These are phyloP conservation scores for Phytophthora boehmeriae DNA, from an alignment of 352 stramenopile species.

Conservation along the genomic window DNA sequence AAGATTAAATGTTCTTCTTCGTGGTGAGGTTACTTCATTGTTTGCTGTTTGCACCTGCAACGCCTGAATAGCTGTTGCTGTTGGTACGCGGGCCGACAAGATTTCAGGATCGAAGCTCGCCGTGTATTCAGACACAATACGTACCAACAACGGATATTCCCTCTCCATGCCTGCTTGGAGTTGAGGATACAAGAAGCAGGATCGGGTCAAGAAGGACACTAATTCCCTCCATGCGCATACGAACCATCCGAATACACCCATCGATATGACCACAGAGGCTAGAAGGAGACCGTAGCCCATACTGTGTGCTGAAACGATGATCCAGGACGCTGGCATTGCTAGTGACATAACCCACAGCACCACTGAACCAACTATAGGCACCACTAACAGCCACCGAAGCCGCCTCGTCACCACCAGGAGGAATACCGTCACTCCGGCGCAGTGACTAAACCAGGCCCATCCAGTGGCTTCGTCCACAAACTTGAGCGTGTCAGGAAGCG, in stretches of 20 bases:
- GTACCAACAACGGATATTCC: slow-evolving; percentile 79
- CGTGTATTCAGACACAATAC: slow-evolving; percentile 86
- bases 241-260: slow-evolving; percentile 85
- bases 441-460: slow-evolving; percentile 89
- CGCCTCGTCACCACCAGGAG: slow-evolving; percentile 76
- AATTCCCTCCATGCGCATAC: slow-evolving; percentile 79
- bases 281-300: slow-evolving; percentile 76
- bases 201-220: slow-evolving; percentile 80
- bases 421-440: slow-evolving; percentile 79
- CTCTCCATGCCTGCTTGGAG: slow-evolving; percentile 72
- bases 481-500: slow-evolving; percentile 79
- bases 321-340: slow-evolving; percentile 77
- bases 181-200: slow-evolving; percentile 84
- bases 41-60: slow-evolving; percentile 19
- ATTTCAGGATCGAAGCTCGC: slow-evolving; percentile 81
- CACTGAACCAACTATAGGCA: slow-evolving; percentile 67
- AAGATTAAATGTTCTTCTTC: neutral
- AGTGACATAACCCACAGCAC: slow-evolving; percentile 81
- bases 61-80: slow-evolving; percentile 25
- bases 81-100: slow-evolving; percentile 45
- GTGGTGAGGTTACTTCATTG: slow-evolving; percentile 2
- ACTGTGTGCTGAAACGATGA: slow-evolving; percentile 84
- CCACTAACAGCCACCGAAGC: slow-evolving; percentile 75
- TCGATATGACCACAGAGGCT: slow-evolving; percentile 75
- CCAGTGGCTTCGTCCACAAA: slow-evolving; percentile 86